phyloP scores from a whole-genome alignment of 495 filamentous ascomycete genomes.

The Aspergillus avenaceus region DNA sequence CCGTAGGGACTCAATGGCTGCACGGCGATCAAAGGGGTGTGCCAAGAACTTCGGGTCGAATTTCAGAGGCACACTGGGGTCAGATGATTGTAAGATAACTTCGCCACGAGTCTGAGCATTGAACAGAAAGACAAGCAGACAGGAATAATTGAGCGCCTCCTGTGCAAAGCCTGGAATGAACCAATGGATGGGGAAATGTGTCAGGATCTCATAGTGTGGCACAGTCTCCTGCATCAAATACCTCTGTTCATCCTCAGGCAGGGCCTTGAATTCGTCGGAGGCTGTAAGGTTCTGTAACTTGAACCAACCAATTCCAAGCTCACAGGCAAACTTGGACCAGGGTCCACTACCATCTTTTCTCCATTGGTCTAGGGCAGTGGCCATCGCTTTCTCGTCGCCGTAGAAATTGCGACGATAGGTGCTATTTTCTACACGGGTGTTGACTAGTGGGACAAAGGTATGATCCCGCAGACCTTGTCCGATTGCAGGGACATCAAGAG shows the following conservation, averaged over 20 bases:
- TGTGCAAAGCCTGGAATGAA: slow-evolving; percentile 19
- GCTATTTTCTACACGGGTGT: slow-evolving; percentile 25
- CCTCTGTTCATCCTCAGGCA: slow-evolving; percentile 33
- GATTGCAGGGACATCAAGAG: slow-evolving; percentile 44
- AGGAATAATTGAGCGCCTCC: slow-evolving; percentile 27
- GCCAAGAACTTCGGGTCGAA: slow-evolving; percentile 56
- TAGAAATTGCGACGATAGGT: slow-evolving; percentile 27
- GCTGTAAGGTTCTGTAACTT: slow-evolving; percentile 40
- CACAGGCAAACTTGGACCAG: slow-evolving; percentile 36
- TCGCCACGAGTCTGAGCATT: slow-evolving; percentile 43
- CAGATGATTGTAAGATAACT: slow-evolving; percentile 49
- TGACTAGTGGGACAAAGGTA: slow-evolving; percentile 21
- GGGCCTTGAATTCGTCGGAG: slow-evolving; percentile 39
- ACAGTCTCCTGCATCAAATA: slow-evolving; percentile 41
- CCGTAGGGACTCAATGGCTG: slow-evolving; percentile 50
- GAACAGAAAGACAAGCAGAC: slow-evolving; percentile 28
- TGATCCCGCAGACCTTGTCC: slow-evolving; percentile 61
- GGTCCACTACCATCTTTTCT: slow-evolving; percentile 40
- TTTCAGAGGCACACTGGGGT: slow-evolving; percentile 49
- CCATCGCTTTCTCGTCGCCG: slow-evolving; percentile 28
- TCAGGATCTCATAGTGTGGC: slow-evolving; percentile 43
- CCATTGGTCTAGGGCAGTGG: slow-evolving; percentile 45
- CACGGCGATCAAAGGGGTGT: slow-evolving; percentile 53
- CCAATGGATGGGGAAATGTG: slow-evolving; percentile 27
- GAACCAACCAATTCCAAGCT: slow-evolving; percentile 48